Evolutionary conservation across 1,284 basidiomycete species (phyloP), one percentile per base, ranked within the genome.

Genomic region (Leccinum subrobustum): DNA sequence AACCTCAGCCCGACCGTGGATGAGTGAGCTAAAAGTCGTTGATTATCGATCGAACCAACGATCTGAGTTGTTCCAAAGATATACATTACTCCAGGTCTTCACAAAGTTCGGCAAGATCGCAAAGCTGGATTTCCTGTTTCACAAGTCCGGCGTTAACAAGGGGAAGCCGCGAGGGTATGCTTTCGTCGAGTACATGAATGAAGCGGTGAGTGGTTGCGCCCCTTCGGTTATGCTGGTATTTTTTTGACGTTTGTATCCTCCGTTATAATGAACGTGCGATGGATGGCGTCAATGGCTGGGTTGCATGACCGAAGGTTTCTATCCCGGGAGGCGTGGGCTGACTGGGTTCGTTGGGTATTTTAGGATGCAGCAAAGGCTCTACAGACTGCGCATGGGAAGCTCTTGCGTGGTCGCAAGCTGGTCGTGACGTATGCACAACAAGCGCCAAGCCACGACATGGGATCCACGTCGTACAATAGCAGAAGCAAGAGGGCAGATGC

Each of bases 141-240:
- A 99, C 82, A 98, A 96, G 78, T 81, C 88, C 0, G 96, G 96
- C 0, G 83, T 89, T 4, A 77, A 89, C 68, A 94, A 90, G 74
- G 96, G 96, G 12, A 96, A 94, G 73, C 95, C 96, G 1, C 81
- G 95, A 18, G 96, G 96, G 2, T 99, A 96, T 74, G 96, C 95
- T 0, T 99, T 98, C 68, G 79, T 99, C 35, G 94, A 98, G 76
- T 98, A 88, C 71, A 81, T 81, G 31, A 82, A 83, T 55, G 82
- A 87, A 76, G 85, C 88, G 77, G 95, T 97, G 77, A 80, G 93
- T 88, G 55, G 58, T 60, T 47, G 61, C 57, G 27, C 47, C 47
- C 57, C 64, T 64, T 73, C 52, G 65, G 67, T 67, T 59, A 44
- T 67, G 63, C 59, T 51, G 37, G 51, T 42, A 23, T 6, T 44